phyloP scores from a whole-genome alignment of 208 protist genomes.

The Histomonas meleagridis region DNA sequence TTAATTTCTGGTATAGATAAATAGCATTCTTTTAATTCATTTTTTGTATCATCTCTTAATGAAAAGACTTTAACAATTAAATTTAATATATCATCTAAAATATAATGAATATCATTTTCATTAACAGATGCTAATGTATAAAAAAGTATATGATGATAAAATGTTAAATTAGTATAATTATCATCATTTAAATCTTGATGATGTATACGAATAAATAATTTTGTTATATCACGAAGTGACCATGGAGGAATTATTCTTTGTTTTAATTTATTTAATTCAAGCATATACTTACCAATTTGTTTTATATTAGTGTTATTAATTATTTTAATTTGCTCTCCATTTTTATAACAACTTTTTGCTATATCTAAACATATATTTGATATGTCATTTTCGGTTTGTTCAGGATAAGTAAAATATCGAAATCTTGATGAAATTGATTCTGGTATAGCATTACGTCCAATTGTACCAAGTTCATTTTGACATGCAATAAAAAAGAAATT shows the following conservation, averaged over 20 bases:
- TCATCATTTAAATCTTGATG: background rate
- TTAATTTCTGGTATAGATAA: too few relatives aligned
- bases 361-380: background rate
- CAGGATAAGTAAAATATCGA: background rate
- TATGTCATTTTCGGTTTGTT: background rate
- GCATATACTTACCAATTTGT: background rate
- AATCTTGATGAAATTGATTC: background rate
- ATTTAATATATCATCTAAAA: background rate
- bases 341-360: background rate
- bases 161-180: background rate
- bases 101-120: background rate
- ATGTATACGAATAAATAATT: background rate
- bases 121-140: background rate
- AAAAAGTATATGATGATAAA: background rate
- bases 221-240: background rate
- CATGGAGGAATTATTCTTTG: background rate
- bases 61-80: background rate
- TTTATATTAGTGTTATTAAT: too few relatives aligned
- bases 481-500: background rate
- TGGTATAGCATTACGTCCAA: background rate
- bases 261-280: background rate
- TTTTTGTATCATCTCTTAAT: background rate
- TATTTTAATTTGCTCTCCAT: too few relatives aligned
- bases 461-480: background rate
- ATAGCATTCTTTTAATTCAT: too few relatives aligned